These are phyloP conservation scores for Phaeophleospora eucalypticola DNA, from an alignment of 2,329 filamentous ascomycete genomes.

Conservation along the genomic window DNA sequence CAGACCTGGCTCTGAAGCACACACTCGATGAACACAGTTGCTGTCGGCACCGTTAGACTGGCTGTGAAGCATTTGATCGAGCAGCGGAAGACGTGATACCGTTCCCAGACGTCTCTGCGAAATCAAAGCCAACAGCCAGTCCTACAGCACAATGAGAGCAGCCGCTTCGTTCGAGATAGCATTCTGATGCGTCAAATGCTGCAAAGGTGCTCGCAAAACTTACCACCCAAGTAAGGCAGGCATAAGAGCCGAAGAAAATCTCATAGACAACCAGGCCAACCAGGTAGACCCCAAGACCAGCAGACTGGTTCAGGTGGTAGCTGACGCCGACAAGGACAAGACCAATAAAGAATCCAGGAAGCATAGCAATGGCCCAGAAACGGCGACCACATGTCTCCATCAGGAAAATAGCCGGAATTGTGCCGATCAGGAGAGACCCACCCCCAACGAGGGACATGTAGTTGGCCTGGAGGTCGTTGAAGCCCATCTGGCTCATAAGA, in stretches of 20 bases:
- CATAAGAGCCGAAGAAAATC: constrained; percentile 57
- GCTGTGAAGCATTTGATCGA: too few species aligned
- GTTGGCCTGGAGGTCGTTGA: constrained; percentile 55
- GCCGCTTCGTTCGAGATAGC: too few species aligned
- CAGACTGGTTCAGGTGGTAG: constrained; percentile 52
- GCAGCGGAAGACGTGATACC: too few species aligned
- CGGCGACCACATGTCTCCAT: constrained; percentile 71
- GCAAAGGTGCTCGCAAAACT: too few species aligned
- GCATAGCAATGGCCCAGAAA: constrained; percentile 70
- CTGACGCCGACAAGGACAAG: constrained; percentile 62
- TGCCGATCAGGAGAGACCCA: constrained; percentile 58
- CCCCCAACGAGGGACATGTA: constrained; percentile 75
- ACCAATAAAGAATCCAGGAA: constrained; percentile 68
- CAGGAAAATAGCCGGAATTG: constrained; percentile 45
- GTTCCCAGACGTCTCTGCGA: too few species aligned
- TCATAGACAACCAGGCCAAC: constrained; percentile 66
- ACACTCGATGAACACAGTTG: too few species aligned
- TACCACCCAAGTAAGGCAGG: constrained; percentile 28
- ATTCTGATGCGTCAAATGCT: too few species aligned
- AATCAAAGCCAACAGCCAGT: too few species aligned
- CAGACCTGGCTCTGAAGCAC: too few species aligned
- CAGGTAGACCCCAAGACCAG: constrained; percentile 56
- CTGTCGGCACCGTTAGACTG: too few species aligned
- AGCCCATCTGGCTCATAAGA: constrained; percentile 65
- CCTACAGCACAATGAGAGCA: too few species aligned